These are phyloP conservation scores for Prunus persica DNA, from an alignment of 306 rosid species.

Conservation along the genomic window DNA sequence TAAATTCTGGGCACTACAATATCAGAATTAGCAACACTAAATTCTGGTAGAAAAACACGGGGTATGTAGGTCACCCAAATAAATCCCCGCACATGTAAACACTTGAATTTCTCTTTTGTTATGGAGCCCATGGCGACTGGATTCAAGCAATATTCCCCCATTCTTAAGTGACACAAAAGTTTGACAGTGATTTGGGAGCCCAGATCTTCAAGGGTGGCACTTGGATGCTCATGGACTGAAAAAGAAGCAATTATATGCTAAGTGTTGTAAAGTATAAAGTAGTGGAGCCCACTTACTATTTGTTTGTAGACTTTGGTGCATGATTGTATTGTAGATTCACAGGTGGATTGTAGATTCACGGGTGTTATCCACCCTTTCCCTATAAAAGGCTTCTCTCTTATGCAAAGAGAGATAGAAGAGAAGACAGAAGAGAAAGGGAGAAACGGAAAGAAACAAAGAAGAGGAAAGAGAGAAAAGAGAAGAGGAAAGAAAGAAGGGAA, in stretches of 20 bases:
- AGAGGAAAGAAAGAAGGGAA: too few relatives aligned
- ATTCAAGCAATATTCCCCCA: neutral
- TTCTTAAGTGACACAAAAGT: neutral
- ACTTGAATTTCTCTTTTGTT: neutral
- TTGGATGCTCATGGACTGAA: neutral
- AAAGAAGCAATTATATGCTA: slow-evolving; percentile 17
- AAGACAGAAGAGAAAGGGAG: too few relatives aligned
- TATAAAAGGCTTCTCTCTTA: too few relatives aligned
- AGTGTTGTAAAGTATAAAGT: too few relatives aligned
- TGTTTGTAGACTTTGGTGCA: too few relatives aligned
- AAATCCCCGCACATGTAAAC: neutral
- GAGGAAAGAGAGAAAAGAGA: too few relatives aligned
- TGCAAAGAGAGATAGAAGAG: too few relatives aligned
- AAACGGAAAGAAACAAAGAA: too few relatives aligned
- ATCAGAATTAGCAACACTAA: neutral
- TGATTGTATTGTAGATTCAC: too few relatives aligned
- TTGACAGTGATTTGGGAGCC: neutral
- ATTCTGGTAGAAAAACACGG: neutral
- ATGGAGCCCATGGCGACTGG: neutral
- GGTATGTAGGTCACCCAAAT: slow-evolving; percentile 19
- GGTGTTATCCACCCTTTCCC: too few relatives aligned
- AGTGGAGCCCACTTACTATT: too few relatives aligned
- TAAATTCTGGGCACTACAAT: neutral
- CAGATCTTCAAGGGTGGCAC: neutral
- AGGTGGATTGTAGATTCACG: too few relatives aligned